A percentile compares a stretch with the other conserved stretches of the same genome.
Evolutionary conservation across 2,329 filamentous ascomycete genomes (phyloP).

Genomic region (Septoria petroselini): DNA sequence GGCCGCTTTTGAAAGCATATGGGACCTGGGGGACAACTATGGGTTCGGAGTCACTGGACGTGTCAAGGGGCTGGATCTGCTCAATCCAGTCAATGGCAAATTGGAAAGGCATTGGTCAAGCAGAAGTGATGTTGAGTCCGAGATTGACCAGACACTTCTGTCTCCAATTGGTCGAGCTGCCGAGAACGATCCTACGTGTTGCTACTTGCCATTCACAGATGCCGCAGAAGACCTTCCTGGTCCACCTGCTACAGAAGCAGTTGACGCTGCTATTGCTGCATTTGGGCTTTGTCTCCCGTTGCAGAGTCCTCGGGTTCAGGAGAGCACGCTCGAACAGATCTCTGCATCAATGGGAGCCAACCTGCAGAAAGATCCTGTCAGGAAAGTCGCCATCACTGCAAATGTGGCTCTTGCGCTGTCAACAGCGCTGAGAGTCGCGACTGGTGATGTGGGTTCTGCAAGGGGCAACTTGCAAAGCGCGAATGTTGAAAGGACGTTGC

Average conservation of each 20-base stretch:
- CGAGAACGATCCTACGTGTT: conserved; percentile 81
- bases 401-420: conserved; percentile 83
- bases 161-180: conserved; percentile 74
- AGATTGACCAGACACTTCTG: conserved; percentile 55
- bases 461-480: conserved; percentile 69
- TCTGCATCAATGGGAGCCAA: conserved; percentile 80
- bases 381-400: conserved; percentile 85
- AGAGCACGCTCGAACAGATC: conserved; percentile 92
- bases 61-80: conserved; percentile 70
- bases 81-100: conserved; percentile 65
- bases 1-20: conserved; percentile 86
- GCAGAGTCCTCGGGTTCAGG: conserved; percentile 86
- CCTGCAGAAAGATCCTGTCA: conserved; percentile 78
- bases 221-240: conserved; percentile 51
- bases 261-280: conserved; percentile 88
- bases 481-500: conserved; percentile 70
- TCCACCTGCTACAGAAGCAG: conserved; percentile 85
- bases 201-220: conserved; percentile 58
- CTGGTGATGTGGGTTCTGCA: conserved; percentile 71
- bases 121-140: conserved; percentile 59
- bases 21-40: conserved; percentile 92
- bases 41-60: conserved; percentile 91
- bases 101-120: conserved; percentile 47
- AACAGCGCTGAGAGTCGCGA: conserved; percentile 76
- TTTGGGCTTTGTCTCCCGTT: conserved; percentile 90